These are phyloP conservation scores for Candida xyloterini DNA, from an alignment of 805 yeast species.

Conservation along the genomic window DNA sequence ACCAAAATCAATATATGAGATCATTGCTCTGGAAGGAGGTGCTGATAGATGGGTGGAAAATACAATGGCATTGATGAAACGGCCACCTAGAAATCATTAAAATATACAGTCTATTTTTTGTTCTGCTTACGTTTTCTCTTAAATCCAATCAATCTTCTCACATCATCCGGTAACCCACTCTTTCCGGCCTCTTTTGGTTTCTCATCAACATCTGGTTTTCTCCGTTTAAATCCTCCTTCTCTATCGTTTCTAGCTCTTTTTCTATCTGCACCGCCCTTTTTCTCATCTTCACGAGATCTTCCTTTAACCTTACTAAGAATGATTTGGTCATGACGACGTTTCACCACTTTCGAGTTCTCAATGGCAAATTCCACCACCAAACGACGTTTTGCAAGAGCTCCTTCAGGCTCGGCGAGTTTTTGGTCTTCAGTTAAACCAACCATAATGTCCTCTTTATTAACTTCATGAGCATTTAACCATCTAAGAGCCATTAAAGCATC, in stretches of 20 bases:
- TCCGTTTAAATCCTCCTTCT: conserved; percentile 4
- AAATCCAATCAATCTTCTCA: conserved; percentile 62
- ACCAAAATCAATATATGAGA: conserved; percentile 47
- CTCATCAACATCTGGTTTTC: conserved; percentile 16
- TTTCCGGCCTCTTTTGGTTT: conserved; percentile 6
- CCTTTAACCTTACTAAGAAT: conserved; percentile 32
- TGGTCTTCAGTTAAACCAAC: conserved; percentile 74
- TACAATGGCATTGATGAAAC: conserved; percentile 66
- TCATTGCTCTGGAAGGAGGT: conserved; percentile 77
- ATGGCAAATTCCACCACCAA: conserved; percentile 93
- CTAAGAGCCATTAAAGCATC: conserved; percentile 93
- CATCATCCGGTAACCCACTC: conserved; percentile 43
- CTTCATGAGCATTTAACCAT: conserved; percentile 94
- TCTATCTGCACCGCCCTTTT: conserved; percentile 5
- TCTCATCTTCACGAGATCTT: conserved; percentile 10
- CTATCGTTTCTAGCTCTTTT: conserved; percentile 1
- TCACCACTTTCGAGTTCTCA: conserved; percentile 91
- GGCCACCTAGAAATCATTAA: conserved; percentile 67
- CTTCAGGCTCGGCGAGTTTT: conserved; percentile 51
- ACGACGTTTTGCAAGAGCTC: conserved; percentile 56
- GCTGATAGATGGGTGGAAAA: conserved; percentile 89
- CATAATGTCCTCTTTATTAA: conserved; percentile 62
- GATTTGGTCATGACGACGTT: conserved; percentile 77
- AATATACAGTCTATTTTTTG: conserved; percentile 28
- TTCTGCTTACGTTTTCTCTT: conserved; percentile 61